These are phyloP conservation scores for Silene vulgaris DNA, from an alignment of 179 eudicot species.

Conservation along the genomic window DNA sequence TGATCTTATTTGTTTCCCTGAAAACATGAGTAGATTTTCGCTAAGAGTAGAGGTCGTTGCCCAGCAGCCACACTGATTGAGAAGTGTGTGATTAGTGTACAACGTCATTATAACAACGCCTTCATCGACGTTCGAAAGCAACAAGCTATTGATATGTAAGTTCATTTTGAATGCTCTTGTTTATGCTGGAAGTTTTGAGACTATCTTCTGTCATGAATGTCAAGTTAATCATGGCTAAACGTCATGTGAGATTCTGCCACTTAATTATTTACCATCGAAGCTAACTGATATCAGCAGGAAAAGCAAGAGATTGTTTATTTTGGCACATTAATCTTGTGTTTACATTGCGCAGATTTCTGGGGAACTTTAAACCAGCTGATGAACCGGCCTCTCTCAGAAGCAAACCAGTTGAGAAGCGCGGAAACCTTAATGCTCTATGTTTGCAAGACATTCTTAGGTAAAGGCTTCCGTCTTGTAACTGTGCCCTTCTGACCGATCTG, in stretches of 20 bases:
- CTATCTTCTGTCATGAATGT: neutral
- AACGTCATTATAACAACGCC: conserved; percentile 14
- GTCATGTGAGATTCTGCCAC: no score
- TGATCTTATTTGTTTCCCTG: neutral
- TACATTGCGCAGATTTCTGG: conserved; percentile 14
- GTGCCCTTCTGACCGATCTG: neutral
- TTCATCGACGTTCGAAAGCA: conserved; percentile 15
- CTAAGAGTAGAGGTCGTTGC: conserved; percentile 15
- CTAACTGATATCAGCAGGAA: no score
- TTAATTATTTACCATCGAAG: no score
- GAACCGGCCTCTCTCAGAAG: neutral
- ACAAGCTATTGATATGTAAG: conserved; percentile 18
- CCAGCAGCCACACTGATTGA: conserved; percentile 9
- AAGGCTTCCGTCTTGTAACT: neutral
- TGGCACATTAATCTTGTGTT: neutral
- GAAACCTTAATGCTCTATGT: neutral
- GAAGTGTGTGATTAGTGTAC: conserved; percentile 9
- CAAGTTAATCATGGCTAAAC: neutral
- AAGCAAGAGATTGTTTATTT: neutral
- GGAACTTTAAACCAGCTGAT: conserved; percentile 9
- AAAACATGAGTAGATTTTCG: conserved; percentile 1
- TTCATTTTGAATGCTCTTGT: neutral
- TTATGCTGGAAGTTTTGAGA: neutral
- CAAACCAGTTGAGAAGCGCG: conserved; percentile 5
- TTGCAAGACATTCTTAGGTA: conserved; percentile 18